Evolutionary conservation across 768 basidiomycete genomes (phyloP), one percentile per base, ranked within the genome.

Genomic region (Thelephora ganbajun): DNA sequence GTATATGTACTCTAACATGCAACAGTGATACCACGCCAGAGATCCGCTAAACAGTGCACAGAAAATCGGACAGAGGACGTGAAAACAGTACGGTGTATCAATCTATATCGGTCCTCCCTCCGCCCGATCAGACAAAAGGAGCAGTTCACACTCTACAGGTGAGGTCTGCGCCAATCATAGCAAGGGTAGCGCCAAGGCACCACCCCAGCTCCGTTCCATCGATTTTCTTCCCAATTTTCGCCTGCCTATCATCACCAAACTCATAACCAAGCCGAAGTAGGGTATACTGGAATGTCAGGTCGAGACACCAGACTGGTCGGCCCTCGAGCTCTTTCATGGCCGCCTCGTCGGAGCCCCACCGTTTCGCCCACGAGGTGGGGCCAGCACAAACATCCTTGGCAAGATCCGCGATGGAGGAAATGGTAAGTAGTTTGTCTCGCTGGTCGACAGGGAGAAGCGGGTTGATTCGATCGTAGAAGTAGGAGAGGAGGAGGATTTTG

Each of bases 241-340:
- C 77, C 51, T 80, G 72, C 50, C 91, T 62, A 16, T 64, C 69
- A 36, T 76, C 80, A 12, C 65, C 70, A 60, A 98, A 82, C 67
- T 93, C 96, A 64, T 98, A 99, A 26, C 94, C 94, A 2, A 90
- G 69, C 50, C 83, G 71, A 48, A 98, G 63, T 51, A 99, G 62
- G 43, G 78, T 81, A 58, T 96, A 80, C 92, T 91, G 89, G 63
- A 94, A 99, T 37, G 89, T 97, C 58, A 98, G 63, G 61, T 99
- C 94, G 35, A 97, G 72, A 62, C 96, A 99, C 72, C 84, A 93
- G 69, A 97, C 94, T 0, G 94, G 92, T 9, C 93, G 71, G 43
- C 69, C 87, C 43, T 75, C 69, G 5, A 98, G 68, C 58, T 96
- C 94, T 0, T 63, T 69, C 61, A 83, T 69, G 33, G 75, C 74